Base-by-base conservation (phyloP, 2,329 filamentous ascomycete species). In the Neopestalotiopsis clavispora region DNA sequence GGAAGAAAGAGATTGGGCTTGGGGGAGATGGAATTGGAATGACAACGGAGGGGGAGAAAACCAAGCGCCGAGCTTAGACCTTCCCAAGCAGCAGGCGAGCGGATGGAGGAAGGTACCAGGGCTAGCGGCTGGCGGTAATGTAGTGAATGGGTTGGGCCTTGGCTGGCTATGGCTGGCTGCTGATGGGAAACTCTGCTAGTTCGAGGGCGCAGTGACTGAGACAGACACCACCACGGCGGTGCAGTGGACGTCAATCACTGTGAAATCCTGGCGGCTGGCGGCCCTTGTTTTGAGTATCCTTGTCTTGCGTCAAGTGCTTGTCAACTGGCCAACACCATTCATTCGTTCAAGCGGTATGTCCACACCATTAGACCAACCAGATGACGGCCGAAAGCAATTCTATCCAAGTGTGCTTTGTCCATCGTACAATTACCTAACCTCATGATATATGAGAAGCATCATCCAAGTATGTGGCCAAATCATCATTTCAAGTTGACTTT, bases 1-100 rank as follows among this genome's bases (percentile, higher is more conserved):
- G 32, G 32, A 42, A 40, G 45, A 49, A 57, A 65, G 63, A 65
- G 49, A 65, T 32, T 65, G 63, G 45, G 45, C 5, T n/a, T 65
- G 45, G 45, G 45, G 14, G 34, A 20, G 20, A 20, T n/a, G 49
- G 45, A 65, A 65, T 65, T 28, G 63, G 63, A 45, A 56, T 23
- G 63, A 3, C 32, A 34, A 42, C 17, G 63, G 45, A 45, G 32
- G 63, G 42, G 49, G 63, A 65, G 63, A 65, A 65, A 57, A 57
- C 28, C 42, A n/a, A 57, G 45, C 45, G 45, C 45, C 45, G 45
- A 52, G 45, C 45, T 52, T 52, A 52, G 45, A 20, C 45, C 45
- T 28, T 28, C 23, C 45, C 45, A 14, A 52, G 45, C 6, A 17
- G n/a, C n/a, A 17, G 17, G 42, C n/a, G 42, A 45, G 13, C n/a